Conservation (phyloP, 2,329 filamentous ascomycete genomes). For the Xylariaceae sp. region DNA sequence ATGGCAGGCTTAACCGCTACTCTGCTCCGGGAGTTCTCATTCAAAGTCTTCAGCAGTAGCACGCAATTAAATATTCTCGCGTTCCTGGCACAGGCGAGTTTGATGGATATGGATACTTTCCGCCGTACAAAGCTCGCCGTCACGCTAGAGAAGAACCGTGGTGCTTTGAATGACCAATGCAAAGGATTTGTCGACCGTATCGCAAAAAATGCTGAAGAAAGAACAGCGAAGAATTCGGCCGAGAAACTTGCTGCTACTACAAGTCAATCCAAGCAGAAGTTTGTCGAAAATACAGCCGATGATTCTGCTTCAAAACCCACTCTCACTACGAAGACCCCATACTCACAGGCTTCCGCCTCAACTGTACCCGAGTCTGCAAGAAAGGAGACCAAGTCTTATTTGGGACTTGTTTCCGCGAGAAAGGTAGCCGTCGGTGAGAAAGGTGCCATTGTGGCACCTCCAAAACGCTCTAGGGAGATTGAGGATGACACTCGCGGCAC, state of each 20-base stretch:
- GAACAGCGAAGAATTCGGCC: slow-evolving; percentile 11
- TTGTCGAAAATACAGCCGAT: slow-evolving; percentile 19
- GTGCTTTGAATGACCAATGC: slow-evolving; percentile 22
- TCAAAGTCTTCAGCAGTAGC: slow-evolving; percentile 47
- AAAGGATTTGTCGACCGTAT: slow-evolving; percentile 24
- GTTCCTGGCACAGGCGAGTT: slow-evolving; percentile 46
- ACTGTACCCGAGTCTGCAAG: slow-evolving; percentile 9
- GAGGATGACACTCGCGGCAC: slow-evolving; percentile 34
- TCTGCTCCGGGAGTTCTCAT: slow-evolving; percentile 49
- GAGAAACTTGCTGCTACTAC: slow-evolving; percentile 4
- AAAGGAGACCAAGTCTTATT: slow-evolving; percentile 25
- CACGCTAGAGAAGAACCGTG: slow-evolving; percentile 14
- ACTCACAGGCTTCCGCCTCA: background rate
- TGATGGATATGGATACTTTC: slow-evolving; percentile 15
- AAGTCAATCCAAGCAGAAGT: slow-evolving; percentile 9
- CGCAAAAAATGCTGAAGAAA: slow-evolving; percentile 20
- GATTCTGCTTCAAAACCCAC: slow-evolving; percentile 6
- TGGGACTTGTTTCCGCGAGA: slow-evolving; percentile 27
- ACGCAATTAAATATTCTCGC: slow-evolving; percentile 52
- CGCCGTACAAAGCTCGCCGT: slow-evolving; percentile 12
- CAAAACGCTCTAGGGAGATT: slow-evolving; percentile 38
- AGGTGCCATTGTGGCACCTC: slow-evolving; percentile 6
- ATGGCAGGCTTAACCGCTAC: slow-evolving; percentile 50
- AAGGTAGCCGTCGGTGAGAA: slow-evolving; percentile 24
- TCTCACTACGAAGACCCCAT: slow-evolving; percentile 3